Percentiles rank a stretch among this genome's conserved stretches.
These are phyloP conservation scores for Capsicum rhomboideum DNA, from an alignment of 257 asterid genomes.

Conservation along the genomic window DNA sequence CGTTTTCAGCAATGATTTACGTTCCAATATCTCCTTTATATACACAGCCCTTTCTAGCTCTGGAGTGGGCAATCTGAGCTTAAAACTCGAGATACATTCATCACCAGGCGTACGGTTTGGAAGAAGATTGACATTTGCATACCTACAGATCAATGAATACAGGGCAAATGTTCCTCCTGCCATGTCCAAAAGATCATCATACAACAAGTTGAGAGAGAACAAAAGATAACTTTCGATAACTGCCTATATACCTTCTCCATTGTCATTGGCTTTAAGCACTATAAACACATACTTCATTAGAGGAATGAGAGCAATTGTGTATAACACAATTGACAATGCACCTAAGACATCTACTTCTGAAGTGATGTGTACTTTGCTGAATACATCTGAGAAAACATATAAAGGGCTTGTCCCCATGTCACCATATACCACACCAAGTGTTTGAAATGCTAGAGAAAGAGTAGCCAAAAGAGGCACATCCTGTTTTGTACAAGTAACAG, in stretches of 20 bases:
- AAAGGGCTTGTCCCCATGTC: slow-evolving; percentile 98
- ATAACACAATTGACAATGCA: slow-evolving; percentile 78
- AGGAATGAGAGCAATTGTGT: slow-evolving; percentile 90
- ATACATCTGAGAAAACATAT: slow-evolving; percentile 78
- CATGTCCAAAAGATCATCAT: slow-evolving; percentile 17
- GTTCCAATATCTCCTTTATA: slow-evolving; percentile 77
- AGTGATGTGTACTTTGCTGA: slow-evolving; percentile 76
- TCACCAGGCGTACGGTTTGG: slow-evolving; percentile 84
- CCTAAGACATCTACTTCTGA: slow-evolving; percentile 87
- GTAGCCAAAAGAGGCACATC: slow-evolving; percentile 59
- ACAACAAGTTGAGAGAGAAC: background rate
- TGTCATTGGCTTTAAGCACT: slow-evolving; percentile 88
- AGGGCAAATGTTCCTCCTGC: slow-evolving; percentile 97
- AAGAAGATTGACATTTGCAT: slow-evolving; percentile 86
- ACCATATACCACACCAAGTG: slow-evolving; percentile 96
- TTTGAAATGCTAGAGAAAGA: slow-evolving; percentile 80
- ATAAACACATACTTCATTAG: slow-evolving; percentile 73
- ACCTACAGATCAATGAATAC: slow-evolving; percentile 83
- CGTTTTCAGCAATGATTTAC: slow-evolving; percentile 39
- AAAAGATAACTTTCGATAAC: background rate
- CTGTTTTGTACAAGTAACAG: slow-evolving; percentile 26
- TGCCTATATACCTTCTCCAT: slow-evolving; percentile 64
- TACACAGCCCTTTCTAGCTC: slow-evolving; percentile 84
- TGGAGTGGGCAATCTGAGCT: slow-evolving; percentile 86
- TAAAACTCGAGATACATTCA: slow-evolving; percentile 81